Evolutionary conservation across 2,329 filamentous ascomycete genomes (phyloP), one percentile per base, ranked within the genome.

Genomic region (Camillea tinctor): DNA sequence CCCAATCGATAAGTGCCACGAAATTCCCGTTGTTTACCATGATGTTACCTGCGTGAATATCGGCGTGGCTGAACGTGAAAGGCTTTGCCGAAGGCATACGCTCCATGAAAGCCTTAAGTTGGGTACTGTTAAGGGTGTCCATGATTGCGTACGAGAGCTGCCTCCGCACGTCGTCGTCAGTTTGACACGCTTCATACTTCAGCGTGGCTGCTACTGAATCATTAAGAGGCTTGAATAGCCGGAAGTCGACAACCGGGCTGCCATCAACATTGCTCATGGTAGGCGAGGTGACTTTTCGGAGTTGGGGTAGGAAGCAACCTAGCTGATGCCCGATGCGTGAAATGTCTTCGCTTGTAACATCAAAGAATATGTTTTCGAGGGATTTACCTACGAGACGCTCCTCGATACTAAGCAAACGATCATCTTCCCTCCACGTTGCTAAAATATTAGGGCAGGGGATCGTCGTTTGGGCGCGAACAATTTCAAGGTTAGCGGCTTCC

Each of bases 1-100:
- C 56, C 58, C 59, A 66, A 40, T 60, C 53, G 50, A 60, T 50
- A 2, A 64, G 53, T 4, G 60, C 62, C 8, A 15, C 53, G 24
- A 65, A 64, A 19, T 62, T 55, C 1, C 62, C 64, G 21, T 65
- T 54, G n/a, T 62, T 56, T 17, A 65, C 55, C 59, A 66, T 63
- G 22, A 64, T 50, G 30, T 64, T 66, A 4, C 50, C 54, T 36
- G 59, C 57, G 51, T 60, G 57, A 4, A 65, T 8, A 22, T 64
- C 61, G 1, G 60, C 57, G 52, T 65, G 59, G 2, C 53, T 52
- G 53, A 65, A 65, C 2, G 55, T 60, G 44, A 62, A 66, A 1
- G 64, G 61, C 21, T 19, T 15, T 2, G 51, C 57, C 23, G 60
- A 53, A 0, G 64, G 60, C 63, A 65, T 64, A 40, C 44, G 54